Evolutionary conservation across 2,329 filamentous ascomycete species (phyloP).

Genomic region (Aureobasidium pullulans): DNA sequence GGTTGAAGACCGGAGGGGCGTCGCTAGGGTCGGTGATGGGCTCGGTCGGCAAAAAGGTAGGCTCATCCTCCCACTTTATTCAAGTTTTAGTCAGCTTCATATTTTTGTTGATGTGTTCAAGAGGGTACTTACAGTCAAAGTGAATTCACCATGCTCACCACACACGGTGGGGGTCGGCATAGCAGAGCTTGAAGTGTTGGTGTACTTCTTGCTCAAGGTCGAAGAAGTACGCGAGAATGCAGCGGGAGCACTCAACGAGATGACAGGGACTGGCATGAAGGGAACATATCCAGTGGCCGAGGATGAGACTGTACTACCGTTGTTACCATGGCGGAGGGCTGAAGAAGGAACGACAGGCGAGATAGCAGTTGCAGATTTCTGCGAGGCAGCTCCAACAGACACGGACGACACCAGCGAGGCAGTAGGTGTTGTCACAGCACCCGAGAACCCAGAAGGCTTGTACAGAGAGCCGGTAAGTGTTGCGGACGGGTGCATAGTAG

Average conservation of each 20-base stretch:
- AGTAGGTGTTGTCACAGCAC: neutral
- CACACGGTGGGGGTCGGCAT: constrained; percentile 23
- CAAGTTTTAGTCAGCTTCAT: constrained; percentile 16
- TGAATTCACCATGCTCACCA: constrained; percentile 41
- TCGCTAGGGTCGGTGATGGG: constrained; percentile 28
- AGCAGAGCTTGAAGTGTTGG: neutral
- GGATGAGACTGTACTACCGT: neutral
- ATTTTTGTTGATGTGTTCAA: constrained; percentile 18
- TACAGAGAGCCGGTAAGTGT: neutral
- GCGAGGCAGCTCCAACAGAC: neutral
- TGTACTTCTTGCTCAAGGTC: constrained; percentile 7
- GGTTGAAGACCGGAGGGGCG: constrained; percentile 37
- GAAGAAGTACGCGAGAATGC: neutral
- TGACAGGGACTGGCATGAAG: neutral
- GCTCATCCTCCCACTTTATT: constrained; percentile 29
- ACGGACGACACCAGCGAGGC: neutral
- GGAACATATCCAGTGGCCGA: neutral
- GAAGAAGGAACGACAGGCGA: neutral
- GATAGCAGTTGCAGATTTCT: neutral
- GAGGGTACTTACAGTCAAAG: constrained; percentile 19
- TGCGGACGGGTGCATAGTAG: neutral
- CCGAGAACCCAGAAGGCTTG: neutral
- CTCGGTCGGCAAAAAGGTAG: constrained; percentile 25
- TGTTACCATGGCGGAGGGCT: neutral
- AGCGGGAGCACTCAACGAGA: neutral